Evolutionary conservation across 2,329 filamentous ascomycete genomes (phyloP).

Genomic region (Endothia cerciana): DNA sequence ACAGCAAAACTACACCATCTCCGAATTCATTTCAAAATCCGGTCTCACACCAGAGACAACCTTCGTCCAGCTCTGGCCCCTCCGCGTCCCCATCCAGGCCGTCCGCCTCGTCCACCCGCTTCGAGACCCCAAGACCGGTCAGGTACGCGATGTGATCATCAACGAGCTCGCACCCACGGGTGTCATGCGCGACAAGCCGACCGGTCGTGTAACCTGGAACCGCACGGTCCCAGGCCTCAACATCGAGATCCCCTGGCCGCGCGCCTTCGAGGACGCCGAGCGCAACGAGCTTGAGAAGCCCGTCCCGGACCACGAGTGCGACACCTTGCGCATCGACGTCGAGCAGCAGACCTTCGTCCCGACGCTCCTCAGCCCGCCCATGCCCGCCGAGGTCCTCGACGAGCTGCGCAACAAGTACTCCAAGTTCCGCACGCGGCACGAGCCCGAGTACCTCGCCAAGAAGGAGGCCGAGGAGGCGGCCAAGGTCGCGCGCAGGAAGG

Average conservation of each 20-base stretch:
- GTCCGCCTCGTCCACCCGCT: constrained; percentile 83
- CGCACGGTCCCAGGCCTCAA: constrained; percentile 73
- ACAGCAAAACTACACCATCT: constrained; percentile 41
- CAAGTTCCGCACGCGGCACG: constrained; percentile 79
- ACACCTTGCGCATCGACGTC: constrained; percentile 77
- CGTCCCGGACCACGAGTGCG: constrained; percentile 55
- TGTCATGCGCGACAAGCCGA: constrained; percentile 54
- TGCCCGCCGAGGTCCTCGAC: constrained; percentile 78
- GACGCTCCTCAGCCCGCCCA: constrained; percentile 75
- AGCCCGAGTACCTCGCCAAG: constrained; percentile 68
- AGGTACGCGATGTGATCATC: constrained; percentile 75
- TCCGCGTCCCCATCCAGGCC: constrained; percentile 68
- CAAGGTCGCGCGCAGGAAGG: constrained; percentile 43
- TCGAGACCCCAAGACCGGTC: constrained; percentile 65
- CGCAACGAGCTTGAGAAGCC: constrained; percentile 47
- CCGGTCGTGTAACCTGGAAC: constrained; percentile 52
- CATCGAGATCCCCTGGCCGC: constrained; percentile 77
- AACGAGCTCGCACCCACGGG: constrained; percentile 65
- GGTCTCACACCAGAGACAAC: constrained; percentile 38
- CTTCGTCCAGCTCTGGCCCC: constrained; percentile 49
- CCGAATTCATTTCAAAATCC: constrained; percentile 44
- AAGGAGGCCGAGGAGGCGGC: constrained; percentile 45
- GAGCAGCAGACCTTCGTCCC: constrained; percentile 78
- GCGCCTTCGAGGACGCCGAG: constrained; percentile 41
- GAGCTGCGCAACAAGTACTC: constrained; percentile 86